These are phyloP conservation scores for Stagonosporopsis chrysanthemi DNA, from an alignment of 2,329 filamentous ascomycete genomes.

Conservation along the genomic window DNA sequence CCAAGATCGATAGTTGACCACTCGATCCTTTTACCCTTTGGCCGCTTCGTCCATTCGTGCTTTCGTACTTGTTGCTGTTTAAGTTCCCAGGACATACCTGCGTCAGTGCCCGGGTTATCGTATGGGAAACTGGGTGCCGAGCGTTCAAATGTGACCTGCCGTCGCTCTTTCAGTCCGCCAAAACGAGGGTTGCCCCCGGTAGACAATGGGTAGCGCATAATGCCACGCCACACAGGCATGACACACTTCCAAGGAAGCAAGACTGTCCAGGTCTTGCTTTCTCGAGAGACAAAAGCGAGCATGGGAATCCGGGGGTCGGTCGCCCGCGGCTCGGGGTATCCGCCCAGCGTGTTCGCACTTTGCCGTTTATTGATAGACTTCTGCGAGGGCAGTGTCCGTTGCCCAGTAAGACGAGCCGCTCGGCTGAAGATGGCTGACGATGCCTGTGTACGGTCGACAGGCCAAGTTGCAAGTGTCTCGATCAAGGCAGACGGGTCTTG, in stretches of 20 bases:
- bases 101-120: constrained; percentile 80
- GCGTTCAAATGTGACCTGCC: constrained; percentile 83
- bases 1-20: constrained; percentile 80
- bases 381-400: constrained; percentile 73
- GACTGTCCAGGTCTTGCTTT: constrained; percentile 73
- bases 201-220: constrained; percentile 82
- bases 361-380: constrained; percentile 82
- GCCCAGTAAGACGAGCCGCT: constrained; percentile 68
- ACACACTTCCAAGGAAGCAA: constrained; percentile 92
- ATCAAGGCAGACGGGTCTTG: constrained; percentile 50
- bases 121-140: constrained; percentile 83
- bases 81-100: constrained; percentile 80
- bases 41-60: constrained; percentile 75
- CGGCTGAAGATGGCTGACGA: constrained; percentile 71
- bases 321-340: constrained; percentile 63
- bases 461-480: constrained; percentile 71
- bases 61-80: constrained; percentile 67
- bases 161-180: constrained; percentile 79
- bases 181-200: constrained; percentile 83
- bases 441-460: constrained; percentile 62
- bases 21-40: constrained; percentile 80
- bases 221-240: constrained; percentile 80
- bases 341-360: constrained; percentile 67
- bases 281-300: constrained; percentile 70
- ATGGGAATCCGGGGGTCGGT: constrained; percentile 81